These are phyloP conservation scores for Trypanosoma melophagium DNA, from an alignment of 208 protist genomes.

Conservation along the genomic window DNA sequence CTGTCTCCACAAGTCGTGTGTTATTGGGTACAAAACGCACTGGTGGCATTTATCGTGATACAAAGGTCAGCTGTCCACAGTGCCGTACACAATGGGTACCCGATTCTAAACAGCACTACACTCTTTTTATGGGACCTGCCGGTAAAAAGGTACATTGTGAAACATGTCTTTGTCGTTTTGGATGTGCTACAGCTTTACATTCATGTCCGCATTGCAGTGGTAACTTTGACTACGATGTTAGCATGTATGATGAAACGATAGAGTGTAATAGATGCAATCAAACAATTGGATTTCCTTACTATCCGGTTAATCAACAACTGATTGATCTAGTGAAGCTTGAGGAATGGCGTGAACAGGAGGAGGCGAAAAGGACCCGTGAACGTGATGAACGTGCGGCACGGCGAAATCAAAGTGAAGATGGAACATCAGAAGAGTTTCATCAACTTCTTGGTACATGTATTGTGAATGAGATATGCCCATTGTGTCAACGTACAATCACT, in stretches of 20 bases:
- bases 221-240: slow-evolving; percentile 76
- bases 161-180: slow-evolving; percentile 79
- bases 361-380: slow-evolving; percentile 26
- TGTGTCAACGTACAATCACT: slow-evolving; percentile 53
- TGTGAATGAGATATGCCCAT: slow-evolving; percentile 67
- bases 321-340: slow-evolving; percentile 63
- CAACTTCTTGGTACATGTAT: slow-evolving; percentile 62
- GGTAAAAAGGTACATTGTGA: slow-evolving; percentile 85
- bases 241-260: slow-evolving; percentile 68
- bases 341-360: slow-evolving; percentile 62
- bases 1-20: slow-evolving; percentile 72
- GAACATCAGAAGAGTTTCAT: slow-evolving; percentile 35
- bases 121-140: slow-evolving; percentile 84
- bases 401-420: slow-evolving; percentile 7
- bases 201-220: slow-evolving; percentile 75
- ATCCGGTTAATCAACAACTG: slow-evolving; percentile 71
- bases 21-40: slow-evolving; percentile 56
- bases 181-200: slow-evolving; percentile 74
- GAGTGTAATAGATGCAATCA: slow-evolving; percentile 57
- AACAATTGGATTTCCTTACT: slow-evolving; percentile 80
- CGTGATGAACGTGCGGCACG: slow-evolving; percentile 48
- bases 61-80: slow-evolving; percentile 67
- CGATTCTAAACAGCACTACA: slow-evolving; percentile 78
- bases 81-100: slow-evolving; percentile 74
- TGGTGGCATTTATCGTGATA: slow-evolving; percentile 50